Conservation (phyloP, 805 yeast species). For the Sugiyamaella americana region DNA sequence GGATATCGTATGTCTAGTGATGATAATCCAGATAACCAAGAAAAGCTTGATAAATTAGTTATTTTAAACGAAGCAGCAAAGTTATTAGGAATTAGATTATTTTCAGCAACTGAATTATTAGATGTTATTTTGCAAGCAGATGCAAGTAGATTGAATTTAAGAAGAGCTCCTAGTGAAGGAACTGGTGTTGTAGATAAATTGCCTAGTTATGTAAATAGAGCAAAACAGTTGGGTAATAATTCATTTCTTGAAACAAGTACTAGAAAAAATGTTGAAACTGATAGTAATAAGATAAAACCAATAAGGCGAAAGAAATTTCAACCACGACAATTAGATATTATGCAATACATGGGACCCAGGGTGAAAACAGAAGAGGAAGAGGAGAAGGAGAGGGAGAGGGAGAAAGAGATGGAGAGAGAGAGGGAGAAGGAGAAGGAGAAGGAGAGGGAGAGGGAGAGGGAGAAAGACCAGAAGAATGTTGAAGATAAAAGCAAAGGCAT, state of each 20-base stretch:
- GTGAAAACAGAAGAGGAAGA: not conserved
- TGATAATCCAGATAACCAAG: conserved; percentile 4
- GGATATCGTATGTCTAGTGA: conserved; percentile 15
- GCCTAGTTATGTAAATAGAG: not conserved
- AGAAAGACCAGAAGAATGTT: not conserved
- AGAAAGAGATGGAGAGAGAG: not conserved
- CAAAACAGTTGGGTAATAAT: not conserved
- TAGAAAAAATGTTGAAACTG: not conserved
- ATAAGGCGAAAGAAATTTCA: not conserved
- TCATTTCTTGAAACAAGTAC: not conserved
- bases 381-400: not conserved
- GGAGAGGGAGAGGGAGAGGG: too few relatives aligned
- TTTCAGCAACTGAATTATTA: conserved; percentile 28
- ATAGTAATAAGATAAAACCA: not conserved
- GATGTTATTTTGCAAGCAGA: conserved; percentile 24
- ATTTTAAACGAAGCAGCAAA: conserved; percentile 20
- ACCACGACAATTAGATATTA: not conserved
- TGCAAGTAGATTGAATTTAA: not conserved
- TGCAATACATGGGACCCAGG: not conserved
- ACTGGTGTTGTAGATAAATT: too few relatives aligned
- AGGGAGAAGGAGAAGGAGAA: not conserved
- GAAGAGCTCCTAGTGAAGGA: not conserved
- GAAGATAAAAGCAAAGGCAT: not conserved
- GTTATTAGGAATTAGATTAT: conserved; percentile 19
- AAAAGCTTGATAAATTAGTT: conserved; percentile 11